A percentile compares a stretch with the other conserved stretches of the same genome.
These are phyloP conservation scores for Chlamydomonas eustigma DNA, from an alignment of 139 green algal genomes.

Conservation along the genomic window DNA sequence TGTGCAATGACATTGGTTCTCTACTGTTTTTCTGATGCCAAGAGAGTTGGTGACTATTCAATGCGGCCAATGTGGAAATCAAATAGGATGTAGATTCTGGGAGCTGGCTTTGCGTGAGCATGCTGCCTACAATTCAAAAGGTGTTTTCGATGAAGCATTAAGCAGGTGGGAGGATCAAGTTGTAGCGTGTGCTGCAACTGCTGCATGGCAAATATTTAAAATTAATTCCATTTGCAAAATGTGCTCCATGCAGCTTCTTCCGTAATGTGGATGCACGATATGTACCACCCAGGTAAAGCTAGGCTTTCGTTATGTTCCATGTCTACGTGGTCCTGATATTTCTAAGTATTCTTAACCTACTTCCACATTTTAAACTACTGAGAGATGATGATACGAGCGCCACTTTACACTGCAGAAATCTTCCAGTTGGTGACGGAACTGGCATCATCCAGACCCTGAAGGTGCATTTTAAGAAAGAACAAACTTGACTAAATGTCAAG, in stretches of 20 bases:
- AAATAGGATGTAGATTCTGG: conserved; percentile 97
- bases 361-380: not conserved
- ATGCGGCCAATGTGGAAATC: conserved; percentile 96
- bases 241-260: conserved; percentile 73
- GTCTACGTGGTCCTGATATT: not conserved
- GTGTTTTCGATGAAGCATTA: conserved; percentile 68
- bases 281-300: conserved; percentile 39
- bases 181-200: no score
- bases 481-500: no score
- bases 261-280: conserved; percentile 65
- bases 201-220: no score
- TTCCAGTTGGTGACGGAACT: conserved; percentile 51
- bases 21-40: not conserved
- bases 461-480: no score
- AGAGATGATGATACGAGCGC: not conserved
- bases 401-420: conserved; percentile 29
- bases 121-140: conserved; percentile 58
- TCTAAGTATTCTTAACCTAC: no score
- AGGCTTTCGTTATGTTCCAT: not conserved
- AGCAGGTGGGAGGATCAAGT: conserved; percentile 62
- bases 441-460: conserved; percentile 57
- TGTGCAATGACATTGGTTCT: not conserved
- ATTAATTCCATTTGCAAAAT: no score
- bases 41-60: conserved; percentile 95
- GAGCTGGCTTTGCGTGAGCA: conserved; percentile 76